These are phyloP conservation scores for Peronosclerospora sorghi DNA, from an alignment of 352 stramenopile species.

Conservation along the genomic window DNA sequence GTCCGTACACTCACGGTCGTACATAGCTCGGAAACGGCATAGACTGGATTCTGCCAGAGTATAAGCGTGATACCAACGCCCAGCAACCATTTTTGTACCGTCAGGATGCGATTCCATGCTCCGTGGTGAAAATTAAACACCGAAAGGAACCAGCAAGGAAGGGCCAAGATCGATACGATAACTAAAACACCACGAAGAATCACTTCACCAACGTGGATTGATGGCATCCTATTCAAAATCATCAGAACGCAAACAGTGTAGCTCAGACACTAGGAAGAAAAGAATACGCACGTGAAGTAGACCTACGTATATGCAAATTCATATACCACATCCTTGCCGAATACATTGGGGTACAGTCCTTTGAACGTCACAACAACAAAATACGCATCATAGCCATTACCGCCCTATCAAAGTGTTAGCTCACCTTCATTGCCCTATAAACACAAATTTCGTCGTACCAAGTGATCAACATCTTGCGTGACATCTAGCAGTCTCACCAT, in stretches of 20 bases:
- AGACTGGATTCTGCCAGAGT: constrained; percentile 79
- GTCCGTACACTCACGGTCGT: constrained; percentile 42
- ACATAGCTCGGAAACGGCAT: constrained; percentile 48
- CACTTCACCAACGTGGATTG: constrained; percentile 57
- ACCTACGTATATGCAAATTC: constrained; percentile 76
- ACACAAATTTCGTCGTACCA: constrained; percentile 15
- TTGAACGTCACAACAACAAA: constrained; percentile 48
- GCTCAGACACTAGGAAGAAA: background rate
- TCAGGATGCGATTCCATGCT: constrained; percentile 41
- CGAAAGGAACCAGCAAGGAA: constrained; percentile 65
- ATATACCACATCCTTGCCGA: constrained; percentile 54
- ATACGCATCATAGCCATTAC: constrained; percentile 52
- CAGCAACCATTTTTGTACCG: constrained; percentile 65
- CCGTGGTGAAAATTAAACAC: constrained; percentile 43
- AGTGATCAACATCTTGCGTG: constrained; percentile 48
- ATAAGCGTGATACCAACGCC: constrained; percentile 56
- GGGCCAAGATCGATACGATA: constrained; percentile 38
- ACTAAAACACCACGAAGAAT: constrained; percentile 50
- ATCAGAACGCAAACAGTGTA: constrained; percentile 3
- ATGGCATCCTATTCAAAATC: constrained; percentile 36
- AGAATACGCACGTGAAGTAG: background rate
- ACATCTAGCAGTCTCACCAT: constrained; percentile 51
- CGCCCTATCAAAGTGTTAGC: constrained; percentile 24
- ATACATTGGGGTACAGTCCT: constrained; percentile 66
- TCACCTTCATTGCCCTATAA: background rate